phyloP scores from a whole-genome alignment of 2,329 filamentous ascomycete genomes.

The Exophiala phaeomuriformis region DNA sequence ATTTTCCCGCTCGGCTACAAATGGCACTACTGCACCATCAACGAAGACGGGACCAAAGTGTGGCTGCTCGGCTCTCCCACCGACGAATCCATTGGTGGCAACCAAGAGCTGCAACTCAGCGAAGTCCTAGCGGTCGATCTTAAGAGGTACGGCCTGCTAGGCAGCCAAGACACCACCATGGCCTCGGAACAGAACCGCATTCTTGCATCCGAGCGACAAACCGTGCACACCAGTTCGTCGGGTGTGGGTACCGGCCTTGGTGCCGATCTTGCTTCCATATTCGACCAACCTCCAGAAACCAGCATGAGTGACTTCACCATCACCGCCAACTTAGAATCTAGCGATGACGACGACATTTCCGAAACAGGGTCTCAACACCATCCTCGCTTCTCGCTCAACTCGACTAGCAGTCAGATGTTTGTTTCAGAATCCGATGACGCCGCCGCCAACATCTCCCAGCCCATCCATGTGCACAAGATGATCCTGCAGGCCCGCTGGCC shows the following conservation, averaged over 20 bases:
- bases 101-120: constrained; percentile 84
- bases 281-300: constrained; percentile 75
- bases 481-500: constrained; percentile 95
- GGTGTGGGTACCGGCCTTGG: constrained; percentile 53
- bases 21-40: constrained; percentile 97
- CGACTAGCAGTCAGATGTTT: constrained; percentile 19
- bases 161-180: constrained; percentile 61
- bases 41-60: constrained; percentile 88
- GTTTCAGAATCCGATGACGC: constrained; percentile 10
- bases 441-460: constrained; percentile 55
- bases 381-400: constrained; percentile 22
- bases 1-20: constrained; percentile 87
- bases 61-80: constrained; percentile 92
- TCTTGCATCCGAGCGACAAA: constrained; percentile 48
- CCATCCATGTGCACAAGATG: constrained; percentile 90
- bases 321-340: constrained; percentile 72
- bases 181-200: constrained; percentile 40
- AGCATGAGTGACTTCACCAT: constrained; percentile 87
- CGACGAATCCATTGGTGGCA: constrained; percentile 62
- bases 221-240: constrained; percentile 41
- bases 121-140: constrained; percentile 93
- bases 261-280: constrained; percentile 74
- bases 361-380: constrained; percentile 20
- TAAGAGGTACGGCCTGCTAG: constrained; percentile 80
- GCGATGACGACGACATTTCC: constrained; percentile 43